A percentile compares a stretch with the other conserved stretches of the same genome.
phyloP scores from a whole-genome alignment of 768 basidiomycete species.

The Xerocomus spinulosus region DNA sequence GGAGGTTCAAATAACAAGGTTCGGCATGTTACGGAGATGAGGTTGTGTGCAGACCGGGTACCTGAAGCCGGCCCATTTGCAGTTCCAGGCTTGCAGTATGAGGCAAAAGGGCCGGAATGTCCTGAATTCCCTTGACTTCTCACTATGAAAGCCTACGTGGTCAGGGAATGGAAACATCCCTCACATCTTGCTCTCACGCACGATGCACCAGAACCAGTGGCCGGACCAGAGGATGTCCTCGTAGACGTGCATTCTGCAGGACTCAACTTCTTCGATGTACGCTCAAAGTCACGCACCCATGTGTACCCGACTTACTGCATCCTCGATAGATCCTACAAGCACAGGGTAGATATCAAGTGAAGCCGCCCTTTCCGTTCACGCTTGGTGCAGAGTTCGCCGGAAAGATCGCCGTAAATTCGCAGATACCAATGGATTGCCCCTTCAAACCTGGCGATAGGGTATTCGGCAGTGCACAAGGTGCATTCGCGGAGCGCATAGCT shows the following conservation, averaged over 20 bases:
- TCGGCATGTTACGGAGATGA: neutral
- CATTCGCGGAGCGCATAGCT: conserved; percentile 73
- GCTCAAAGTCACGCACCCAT: conserved; percentile 16
- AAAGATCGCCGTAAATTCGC: conserved; percentile 59
- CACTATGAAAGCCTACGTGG: conserved; percentile 73
- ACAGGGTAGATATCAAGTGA: conserved; percentile 85
- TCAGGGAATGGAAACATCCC: conserved; percentile 66
- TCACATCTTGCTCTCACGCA: conserved; percentile 52
- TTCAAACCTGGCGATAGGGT: conserved; percentile 83
- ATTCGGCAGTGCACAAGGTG: conserved; percentile 77
- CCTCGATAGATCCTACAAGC: conserved; percentile 66
- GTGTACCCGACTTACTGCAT: neutral
- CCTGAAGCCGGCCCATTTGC: conserved; percentile 3
- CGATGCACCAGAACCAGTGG: conserved; percentile 54
- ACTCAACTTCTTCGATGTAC: conserved; percentile 74
- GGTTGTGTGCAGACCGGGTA: conserved; percentile 1
- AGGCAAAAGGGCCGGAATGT: neutral
- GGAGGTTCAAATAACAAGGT: neutral
- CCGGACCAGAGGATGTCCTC: conserved; percentile 52
- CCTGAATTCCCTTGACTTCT: neutral
- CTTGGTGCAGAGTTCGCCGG: conserved; percentile 88
- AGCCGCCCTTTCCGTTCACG: conserved; percentile 81
- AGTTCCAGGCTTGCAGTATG: neutral
- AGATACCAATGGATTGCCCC: conserved; percentile 73
- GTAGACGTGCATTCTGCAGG: conserved; percentile 73